phyloP scores from a whole-genome alignment of 108 stramenopile genomes.

The Nitzschia sp. region DNA sequence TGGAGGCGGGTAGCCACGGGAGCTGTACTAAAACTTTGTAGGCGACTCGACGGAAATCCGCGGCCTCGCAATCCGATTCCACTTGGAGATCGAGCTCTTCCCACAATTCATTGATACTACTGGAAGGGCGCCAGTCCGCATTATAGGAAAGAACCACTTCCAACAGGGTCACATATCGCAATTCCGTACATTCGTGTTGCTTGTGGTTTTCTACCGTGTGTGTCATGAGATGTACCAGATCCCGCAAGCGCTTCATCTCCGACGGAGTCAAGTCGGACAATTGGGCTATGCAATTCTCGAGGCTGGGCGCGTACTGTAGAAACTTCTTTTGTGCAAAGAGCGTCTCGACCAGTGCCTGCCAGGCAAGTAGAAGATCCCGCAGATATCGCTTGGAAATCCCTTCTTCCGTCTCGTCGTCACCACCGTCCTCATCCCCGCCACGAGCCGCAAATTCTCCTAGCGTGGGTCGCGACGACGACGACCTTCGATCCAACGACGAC shows the following conservation, averaged over 20 bases:
- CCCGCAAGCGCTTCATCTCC: conserved; percentile 1
- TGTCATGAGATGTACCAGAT: conserved; percentile 31
- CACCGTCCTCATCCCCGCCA: neutral
- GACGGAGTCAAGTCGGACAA: neutral
- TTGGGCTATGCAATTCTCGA: conserved; percentile 9
- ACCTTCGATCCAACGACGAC: neutral
- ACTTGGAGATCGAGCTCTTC: conserved; percentile 19
- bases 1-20: conserved; percentile 31
- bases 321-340: conserved; percentile 15
- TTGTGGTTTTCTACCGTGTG: conserved; percentile 30
- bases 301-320: conserved; percentile 3
- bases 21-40: conserved; percentile 43
- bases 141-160: conserved; percentile 40
- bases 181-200: conserved; percentile 29
- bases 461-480: neutral
- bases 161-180: conserved; percentile 40
- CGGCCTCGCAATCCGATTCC: conserved; percentile 8
- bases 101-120: conserved; percentile 21
- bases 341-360: conserved; percentile 6
- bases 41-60: conserved; percentile 37
- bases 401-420: neutral
- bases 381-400: neutral
- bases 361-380: neutral
- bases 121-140: conserved; percentile 21
- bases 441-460: neutral